phyloP scores from a whole-genome alignment of 768 basidiomycete species.

The Trichaptum fuscoviolaceum region DNA sequence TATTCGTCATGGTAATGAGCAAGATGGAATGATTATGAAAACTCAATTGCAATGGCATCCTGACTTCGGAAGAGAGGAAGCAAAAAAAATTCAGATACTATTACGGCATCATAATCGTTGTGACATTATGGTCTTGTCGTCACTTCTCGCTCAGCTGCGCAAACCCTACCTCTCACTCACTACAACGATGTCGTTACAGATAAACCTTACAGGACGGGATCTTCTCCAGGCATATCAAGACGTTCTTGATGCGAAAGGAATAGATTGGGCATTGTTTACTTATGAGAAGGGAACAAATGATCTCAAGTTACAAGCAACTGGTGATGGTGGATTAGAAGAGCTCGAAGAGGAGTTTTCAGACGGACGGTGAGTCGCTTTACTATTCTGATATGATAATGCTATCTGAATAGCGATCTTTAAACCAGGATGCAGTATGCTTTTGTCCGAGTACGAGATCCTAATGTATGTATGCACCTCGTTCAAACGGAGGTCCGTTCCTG shows the following conservation, averaged over 20 bases:
- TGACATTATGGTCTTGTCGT: neutral
- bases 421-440: constrained; percentile 92
- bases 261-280: constrained; percentile 77
- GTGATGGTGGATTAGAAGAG: constrained; percentile 85
- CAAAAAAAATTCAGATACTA: neutral
- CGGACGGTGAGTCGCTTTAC: constrained; percentile 56
- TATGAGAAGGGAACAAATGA: constrained; percentile 82
- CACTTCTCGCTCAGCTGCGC: neutral
- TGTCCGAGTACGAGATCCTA: constrained; percentile 76
- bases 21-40: too few relatives aligned
- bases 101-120: neutral
- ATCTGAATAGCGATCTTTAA: neutral
- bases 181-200: constrained; percentile 63
- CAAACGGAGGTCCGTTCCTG: neutral
- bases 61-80: neutral
- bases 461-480: constrained; percentile 41
- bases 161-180: neutral
- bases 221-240: constrained; percentile 71
- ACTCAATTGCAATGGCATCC: too few relatives aligned
- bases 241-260: constrained; percentile 58
- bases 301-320: constrained; percentile 80
- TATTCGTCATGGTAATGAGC: too few relatives aligned
- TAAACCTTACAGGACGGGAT: constrained; percentile 72
- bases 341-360: constrained; percentile 94
- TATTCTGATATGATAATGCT: constrained; percentile 11